These are phyloP conservation scores for Diaporthe citrichinensis DNA, from an alignment of 2,329 filamentous ascomycete species.

Conservation along the genomic window DNA sequence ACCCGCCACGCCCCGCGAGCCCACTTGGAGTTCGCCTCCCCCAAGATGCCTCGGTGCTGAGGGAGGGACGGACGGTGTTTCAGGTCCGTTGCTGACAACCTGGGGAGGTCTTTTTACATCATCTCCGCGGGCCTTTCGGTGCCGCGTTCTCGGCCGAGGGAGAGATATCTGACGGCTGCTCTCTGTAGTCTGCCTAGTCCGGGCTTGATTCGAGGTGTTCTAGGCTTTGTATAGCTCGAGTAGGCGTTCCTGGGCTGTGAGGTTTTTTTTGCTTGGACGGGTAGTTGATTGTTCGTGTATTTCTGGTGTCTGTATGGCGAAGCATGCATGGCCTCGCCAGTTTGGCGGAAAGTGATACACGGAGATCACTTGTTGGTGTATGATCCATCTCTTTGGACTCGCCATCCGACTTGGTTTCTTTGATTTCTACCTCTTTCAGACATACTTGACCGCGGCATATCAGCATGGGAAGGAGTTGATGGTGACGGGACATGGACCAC, in stretches of 20 bases:
- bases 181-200: neutral
- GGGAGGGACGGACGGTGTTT: neutral
- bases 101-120: too few relatives aligned
- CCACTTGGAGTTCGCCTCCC: neutral
- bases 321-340: neutral
- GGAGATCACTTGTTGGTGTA: neutral
- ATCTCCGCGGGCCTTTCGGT: neutral
- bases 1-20: neutral
- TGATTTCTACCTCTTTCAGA: neutral
- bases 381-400: neutral
- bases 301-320: neutral
- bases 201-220: neutral
- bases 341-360: neutral
- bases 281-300: neutral
- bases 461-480: neutral
- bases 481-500: neutral
- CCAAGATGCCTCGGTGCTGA: neutral
- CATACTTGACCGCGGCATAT: neutral
- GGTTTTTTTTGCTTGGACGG: neutral
- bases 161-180: neutral
- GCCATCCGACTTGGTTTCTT: neutral
- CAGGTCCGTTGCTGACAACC: neutral
- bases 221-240: neutral
- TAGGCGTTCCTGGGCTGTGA: neutral
- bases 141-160: neutral